A percentile compares a stretch with the other conserved stretches of the same genome.
phyloP scores from a whole-genome alignment of 768 basidiomycete genomes.

The Gymnopilus junonius region DNA sequence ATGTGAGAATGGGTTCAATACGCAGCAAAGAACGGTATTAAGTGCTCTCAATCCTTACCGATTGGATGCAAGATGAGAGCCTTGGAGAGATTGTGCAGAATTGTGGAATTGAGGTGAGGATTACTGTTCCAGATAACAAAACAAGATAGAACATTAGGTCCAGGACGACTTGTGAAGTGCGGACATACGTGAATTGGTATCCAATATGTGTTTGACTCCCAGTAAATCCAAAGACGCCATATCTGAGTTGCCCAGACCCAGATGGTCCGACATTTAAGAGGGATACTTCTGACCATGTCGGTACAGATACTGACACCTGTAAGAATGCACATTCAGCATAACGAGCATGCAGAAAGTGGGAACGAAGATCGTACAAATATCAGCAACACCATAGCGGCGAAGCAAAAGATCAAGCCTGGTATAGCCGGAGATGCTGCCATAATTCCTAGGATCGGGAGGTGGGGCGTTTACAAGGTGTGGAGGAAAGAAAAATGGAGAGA shows the following conservation, averaged over 20 bases:
- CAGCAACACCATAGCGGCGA: conserved; percentile 71
- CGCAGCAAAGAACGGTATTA: background rate
- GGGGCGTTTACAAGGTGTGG: conserved; percentile 1
- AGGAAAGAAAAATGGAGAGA: background rate
- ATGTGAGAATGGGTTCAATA: background rate
- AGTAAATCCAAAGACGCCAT: conserved; percentile 82
- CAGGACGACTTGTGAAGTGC: background rate
- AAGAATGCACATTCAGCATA: background rate
- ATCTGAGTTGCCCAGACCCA: conserved; percentile 45
- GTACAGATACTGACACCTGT: conserved; percentile 72
- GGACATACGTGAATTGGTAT: conserved; percentile 56
- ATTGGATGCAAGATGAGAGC: conserved; percentile 82
- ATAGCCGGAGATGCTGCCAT: conserved; percentile 55
- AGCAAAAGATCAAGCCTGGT: conserved; percentile 74
- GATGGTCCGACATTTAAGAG: conserved; percentile 59
- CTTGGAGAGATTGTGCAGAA: conserved; percentile 73
- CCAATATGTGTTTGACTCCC: conserved; percentile 60
- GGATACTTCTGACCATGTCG: conserved; percentile 73
- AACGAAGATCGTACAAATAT: conserved; percentile 56
- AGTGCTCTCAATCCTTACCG: conserved; percentile 43
- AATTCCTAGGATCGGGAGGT: background rate
- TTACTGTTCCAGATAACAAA: conserved; percentile 36
- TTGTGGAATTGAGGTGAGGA: conserved; percentile 48
- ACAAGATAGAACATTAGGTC: background rate
- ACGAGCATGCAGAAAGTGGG: background rate